These are phyloP conservation scores for Leccinum uliginosum DNA, from an alignment of 768 basidiomycete species.

Conservation along the genomic window DNA sequence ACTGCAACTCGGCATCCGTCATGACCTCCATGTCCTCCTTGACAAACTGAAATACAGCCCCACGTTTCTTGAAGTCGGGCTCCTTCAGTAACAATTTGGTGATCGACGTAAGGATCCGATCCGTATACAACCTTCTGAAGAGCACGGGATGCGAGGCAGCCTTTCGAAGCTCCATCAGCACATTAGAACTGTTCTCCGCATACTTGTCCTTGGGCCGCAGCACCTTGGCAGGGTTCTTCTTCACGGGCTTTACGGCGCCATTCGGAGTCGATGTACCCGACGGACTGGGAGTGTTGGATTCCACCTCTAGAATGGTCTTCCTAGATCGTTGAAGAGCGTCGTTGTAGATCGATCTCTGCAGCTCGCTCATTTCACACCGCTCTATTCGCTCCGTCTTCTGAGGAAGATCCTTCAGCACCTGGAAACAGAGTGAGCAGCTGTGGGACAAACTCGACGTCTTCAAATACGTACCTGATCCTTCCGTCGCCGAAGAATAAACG, in stretches of 20 bases:
- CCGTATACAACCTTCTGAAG: slow-evolving; percentile 81
- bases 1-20: slow-evolving; percentile 94
- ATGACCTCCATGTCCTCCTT: slow-evolving; percentile 98
- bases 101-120: slow-evolving; percentile 67
- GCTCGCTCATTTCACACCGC: slow-evolving; percentile 88
- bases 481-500: slow-evolving; percentile 93
- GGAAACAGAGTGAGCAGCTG: background rate
- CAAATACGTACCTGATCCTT: slow-evolving; percentile 79
- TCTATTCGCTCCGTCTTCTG: slow-evolving; percentile 90
- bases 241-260: slow-evolving; percentile 23
- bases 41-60: slow-evolving; percentile 76
- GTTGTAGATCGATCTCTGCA: slow-evolving; percentile 80
- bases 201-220: slow-evolving; percentile 64
- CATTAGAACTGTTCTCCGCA: slow-evolving; percentile 82
- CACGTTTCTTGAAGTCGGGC: slow-evolving; percentile 83
- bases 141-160: slow-evolving; percentile 96
- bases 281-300: slow-evolving; percentile 19
- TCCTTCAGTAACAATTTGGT: slow-evolving; percentile 85
- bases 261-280: slow-evolving; percentile 32
- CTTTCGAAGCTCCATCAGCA: slow-evolving; percentile 96
- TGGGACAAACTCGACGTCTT: background rate
- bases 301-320: slow-evolving; percentile 64
- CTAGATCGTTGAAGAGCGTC: slow-evolving; percentile 83
- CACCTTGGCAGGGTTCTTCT: slow-evolving; percentile 30
- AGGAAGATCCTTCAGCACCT: slow-evolving; percentile 93